Evolutionary conservation across 257 asterid genomes (phyloP), one percentile per base, ranked within the genome.

Genomic region (Eucommia ulmoides): DNA sequence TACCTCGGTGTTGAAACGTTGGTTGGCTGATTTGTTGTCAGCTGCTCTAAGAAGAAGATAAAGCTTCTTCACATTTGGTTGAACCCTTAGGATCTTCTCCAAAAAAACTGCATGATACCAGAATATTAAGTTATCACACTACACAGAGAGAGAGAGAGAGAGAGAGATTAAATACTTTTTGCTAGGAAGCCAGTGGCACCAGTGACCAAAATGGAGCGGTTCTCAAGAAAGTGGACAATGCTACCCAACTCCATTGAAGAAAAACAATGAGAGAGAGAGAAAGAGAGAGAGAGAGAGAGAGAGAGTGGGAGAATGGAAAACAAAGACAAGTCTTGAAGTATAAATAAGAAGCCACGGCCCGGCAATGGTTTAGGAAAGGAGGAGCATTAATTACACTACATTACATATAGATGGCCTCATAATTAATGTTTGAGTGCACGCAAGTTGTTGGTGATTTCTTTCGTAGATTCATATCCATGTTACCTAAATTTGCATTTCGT

Each of bases 101-200:
- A 67, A 46, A 14, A 75, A 67, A 41, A 75, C 88, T 79, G 58
- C 75, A 72, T 21, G 5, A 10, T 14, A 46, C 3, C 19, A 1
- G 15, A 20, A 44, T 1, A 21, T 42, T 42, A 42, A 10, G 20
- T n/a, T 3, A 18, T 22, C 45, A 44, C 11, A 1, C 24, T 15
- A 2, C 1, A 26, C 2, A 53, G 7, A 46, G 6, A 21, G 19
- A 59, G 19, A 23, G 53, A 42, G 15, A 24, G 45, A 46, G 21
- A 22, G 15, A 33, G 38, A 21, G 52, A 38, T 3, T 20, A 17
- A 12, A 1, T 55, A 68, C 86, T 66, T 52, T 74, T 74, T 17
- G 75, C 86, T 22, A 78, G 65, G 64, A 61, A 71, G 24, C 82
- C 80, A 49, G 83, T 74, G 50, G 82, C 87, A 49, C 87, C 87